Conservation (phyloP, 1,284 basidiomycete genomes). For the Schizophyllum commune region DNA sequence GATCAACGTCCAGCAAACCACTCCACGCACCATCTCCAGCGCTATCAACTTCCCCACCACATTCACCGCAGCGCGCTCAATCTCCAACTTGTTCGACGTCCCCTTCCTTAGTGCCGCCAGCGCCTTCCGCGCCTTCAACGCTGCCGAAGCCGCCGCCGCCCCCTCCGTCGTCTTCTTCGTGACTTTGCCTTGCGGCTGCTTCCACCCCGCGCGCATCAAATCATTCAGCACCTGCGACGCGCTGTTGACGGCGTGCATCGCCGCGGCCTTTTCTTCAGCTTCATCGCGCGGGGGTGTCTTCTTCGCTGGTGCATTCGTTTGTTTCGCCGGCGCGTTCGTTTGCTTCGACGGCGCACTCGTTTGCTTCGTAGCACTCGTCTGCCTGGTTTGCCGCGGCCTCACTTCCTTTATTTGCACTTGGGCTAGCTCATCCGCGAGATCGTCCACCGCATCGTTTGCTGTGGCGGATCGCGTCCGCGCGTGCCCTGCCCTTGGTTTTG, state of each 20-base stretch:
- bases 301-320: slow-evolving; percentile 10
- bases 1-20: not conserved
- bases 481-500: not conserved
- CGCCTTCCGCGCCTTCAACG: slow-evolving; percentile 7
- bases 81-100: slow-evolving; percentile 32
- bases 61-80: slow-evolving; percentile 64
- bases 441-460: not conserved
- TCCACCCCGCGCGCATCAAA: slow-evolving; percentile 54
- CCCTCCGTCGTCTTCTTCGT: slow-evolving; percentile 19
- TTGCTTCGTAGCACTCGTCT: too few relatives aligned
- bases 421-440: slow-evolving; percentile 2
- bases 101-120: not conserved
- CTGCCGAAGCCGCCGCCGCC: slow-evolving; percentile 21
- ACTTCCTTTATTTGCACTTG: not conserved
- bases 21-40: slow-evolving; percentile 52
- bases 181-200: slow-evolving; percentile 20
- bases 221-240: slow-evolving; percentile 49
- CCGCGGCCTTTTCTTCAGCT: slow-evolving; percentile 23
- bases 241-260: slow-evolving; percentile 57
- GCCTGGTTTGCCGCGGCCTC: not conserved
- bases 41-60: slow-evolving; percentile 55
- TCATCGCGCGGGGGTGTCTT: slow-evolving; percentile 8
- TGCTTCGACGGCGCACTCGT: too few relatives aligned
- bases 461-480: not conserved
- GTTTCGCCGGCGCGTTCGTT: not conserved